Evolutionary conservation across 1,139 yeast genomes (phyloP).

Genomic region (Diutina mesorugosa): DNA sequence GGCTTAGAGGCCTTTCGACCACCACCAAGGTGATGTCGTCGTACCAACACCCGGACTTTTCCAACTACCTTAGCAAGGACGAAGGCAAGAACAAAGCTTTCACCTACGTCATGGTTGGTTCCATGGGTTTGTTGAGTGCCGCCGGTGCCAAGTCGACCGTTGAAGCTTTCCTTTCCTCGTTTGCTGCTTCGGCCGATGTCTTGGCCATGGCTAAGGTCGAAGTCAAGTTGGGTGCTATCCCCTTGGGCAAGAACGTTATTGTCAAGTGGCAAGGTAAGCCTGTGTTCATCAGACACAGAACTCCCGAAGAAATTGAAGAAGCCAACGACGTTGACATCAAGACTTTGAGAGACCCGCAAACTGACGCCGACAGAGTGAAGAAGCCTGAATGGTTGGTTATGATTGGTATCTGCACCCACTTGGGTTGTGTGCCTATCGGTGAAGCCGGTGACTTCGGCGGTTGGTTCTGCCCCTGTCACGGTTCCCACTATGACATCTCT

Average conservation of each 20-base stretch:
- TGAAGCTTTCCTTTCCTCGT: conserved; percentile 82
- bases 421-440: conserved; percentile 99
- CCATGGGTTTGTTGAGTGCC: conserved; percentile 86
- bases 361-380: conserved; percentile 86
- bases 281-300: conserved; percentile 98
- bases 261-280: conserved; percentile 99
- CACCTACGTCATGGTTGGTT: conserved; percentile 96
- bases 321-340: conserved; percentile 74
- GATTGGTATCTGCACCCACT: conserved; percentile 99
- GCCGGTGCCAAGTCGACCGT: conserved; percentile 98
- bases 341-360: conserved; percentile 85
- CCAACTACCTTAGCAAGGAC: conserved; percentile 70
- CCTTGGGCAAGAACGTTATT: conserved; percentile 95
- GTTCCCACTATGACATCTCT: conserved; percentile 98
- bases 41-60: conserved; percentile 89
- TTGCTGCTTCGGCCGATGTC: conserved; percentile 98
- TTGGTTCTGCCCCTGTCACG: conserved; percentile 99
- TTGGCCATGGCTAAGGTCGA: conserved; percentile 99
- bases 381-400: conserved; percentile 98
- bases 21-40: conserved; percentile 50
- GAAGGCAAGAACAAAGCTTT: conserved; percentile 69
- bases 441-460: conserved; percentile 99
- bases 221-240: conserved; percentile 87
- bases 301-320: conserved; percentile 83
- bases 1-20: conserved; percentile 24